phyloP scores from a whole-genome alignment of 257 asterid species.

The Nicotiana attenuata region DNA sequence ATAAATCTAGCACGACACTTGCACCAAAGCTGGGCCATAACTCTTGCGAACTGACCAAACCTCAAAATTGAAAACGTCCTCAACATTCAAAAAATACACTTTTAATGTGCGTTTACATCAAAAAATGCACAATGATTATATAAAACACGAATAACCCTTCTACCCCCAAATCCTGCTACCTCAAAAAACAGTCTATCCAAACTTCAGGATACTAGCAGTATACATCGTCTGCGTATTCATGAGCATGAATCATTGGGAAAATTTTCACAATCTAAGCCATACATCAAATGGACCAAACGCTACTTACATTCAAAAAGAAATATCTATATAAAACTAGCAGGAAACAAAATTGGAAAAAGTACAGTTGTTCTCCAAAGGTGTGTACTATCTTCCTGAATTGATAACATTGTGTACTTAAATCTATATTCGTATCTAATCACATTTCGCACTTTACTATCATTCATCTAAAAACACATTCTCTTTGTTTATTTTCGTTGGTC shows the following conservation, averaged over 20 bases:
- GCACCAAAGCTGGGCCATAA: too few species aligned
- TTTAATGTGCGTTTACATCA: too few species aligned
- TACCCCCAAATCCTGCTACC: neutral
- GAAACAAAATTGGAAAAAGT: constrained; percentile 4
- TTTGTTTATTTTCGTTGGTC: neutral
- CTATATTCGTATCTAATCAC: neutral
- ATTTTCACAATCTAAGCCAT: neutral
- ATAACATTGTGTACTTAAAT: neutral
- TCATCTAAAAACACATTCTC: neutral
- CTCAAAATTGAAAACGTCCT: too few species aligned
- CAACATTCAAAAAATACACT: too few species aligned
- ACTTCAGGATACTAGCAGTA: neutral
- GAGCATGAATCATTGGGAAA: neutral
- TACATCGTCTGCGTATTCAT: neutral
- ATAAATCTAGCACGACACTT: too few species aligned
- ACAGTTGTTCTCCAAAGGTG: neutral
- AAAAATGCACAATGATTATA: too few species aligned
- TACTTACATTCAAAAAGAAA: neutral
- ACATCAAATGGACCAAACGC: neutral
- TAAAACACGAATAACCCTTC: neutral
- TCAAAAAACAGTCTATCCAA: neutral
- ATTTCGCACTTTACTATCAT: neutral
- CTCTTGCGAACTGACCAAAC: too few species aligned
- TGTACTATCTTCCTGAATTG: neutral
- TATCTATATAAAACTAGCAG: neutral